phyloP scores from a whole-genome alignment of 2,329 filamentous ascomycete species.

The Colletotrichum siamense region DNA sequence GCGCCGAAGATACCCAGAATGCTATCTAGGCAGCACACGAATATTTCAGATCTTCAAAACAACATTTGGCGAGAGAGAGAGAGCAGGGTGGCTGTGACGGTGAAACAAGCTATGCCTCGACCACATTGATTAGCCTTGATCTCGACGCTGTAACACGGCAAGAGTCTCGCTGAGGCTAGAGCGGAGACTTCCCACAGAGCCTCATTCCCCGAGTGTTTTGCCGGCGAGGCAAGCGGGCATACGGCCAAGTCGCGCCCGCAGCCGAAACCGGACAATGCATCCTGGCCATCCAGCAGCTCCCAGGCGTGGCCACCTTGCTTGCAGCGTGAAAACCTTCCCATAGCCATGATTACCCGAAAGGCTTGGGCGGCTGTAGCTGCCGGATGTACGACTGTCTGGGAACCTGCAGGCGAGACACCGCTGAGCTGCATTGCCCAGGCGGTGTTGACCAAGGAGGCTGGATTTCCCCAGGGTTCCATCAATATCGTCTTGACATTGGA shows the following conservation, averaged over 20 bases:
- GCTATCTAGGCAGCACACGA: background rate
- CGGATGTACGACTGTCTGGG: slow-evolving; percentile 66
- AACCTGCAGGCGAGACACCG: slow-evolving; percentile 27
- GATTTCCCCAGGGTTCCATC: slow-evolving; percentile 70
- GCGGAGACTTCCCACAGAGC: slow-evolving; percentile 65
- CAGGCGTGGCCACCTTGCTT: slow-evolving; percentile 71
- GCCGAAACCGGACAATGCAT: slow-evolving; percentile 55
- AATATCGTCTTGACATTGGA: background rate
- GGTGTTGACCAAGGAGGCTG: slow-evolving; percentile 67
- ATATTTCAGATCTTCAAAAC: background rate
- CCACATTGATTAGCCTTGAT: slow-evolving; percentile 46
- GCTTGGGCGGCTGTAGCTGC: slow-evolving; percentile 65
- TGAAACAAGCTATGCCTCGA: background rate
- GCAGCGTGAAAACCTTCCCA: slow-evolving; percentile 50
- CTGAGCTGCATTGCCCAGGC: slow-evolving; percentile 57
- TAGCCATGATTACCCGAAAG: slow-evolving; percentile 38
- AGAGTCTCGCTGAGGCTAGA: slow-evolving; percentile 65
- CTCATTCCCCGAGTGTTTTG: slow-evolving; percentile 68
- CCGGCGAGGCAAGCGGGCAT: slow-evolving; percentile 62
- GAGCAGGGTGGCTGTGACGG: background rate
- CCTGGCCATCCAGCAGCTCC: slow-evolving; percentile 68
- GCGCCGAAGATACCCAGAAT: background rate
- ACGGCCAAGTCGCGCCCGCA: slow-evolving; percentile 67
- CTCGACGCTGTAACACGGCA: slow-evolving; percentile 75
- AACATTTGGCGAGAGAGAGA: background rate